These are phyloP conservation scores for Yamadazyma friedrichii DNA, from an alignment of 1,139 yeast species.

Conservation along the genomic window DNA sequence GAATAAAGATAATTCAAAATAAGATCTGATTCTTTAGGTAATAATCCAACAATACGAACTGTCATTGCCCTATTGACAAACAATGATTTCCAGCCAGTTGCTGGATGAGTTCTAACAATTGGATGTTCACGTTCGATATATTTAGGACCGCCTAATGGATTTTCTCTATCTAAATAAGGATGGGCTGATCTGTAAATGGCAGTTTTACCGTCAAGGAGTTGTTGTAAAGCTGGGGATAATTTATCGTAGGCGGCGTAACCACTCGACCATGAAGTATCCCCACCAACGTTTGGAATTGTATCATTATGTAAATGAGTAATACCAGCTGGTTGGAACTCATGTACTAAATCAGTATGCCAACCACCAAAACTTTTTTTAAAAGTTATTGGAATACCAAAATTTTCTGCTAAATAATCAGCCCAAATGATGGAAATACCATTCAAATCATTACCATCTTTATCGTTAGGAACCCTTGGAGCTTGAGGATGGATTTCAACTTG, in stretches of 20 bases:
- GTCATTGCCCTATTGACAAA: constrained; percentile 39
- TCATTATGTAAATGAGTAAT: constrained; percentile 38
- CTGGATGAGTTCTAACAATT: constrained; percentile 41
- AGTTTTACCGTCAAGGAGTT: constrained; percentile 37
- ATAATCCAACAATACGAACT: constrained; percentile 34
- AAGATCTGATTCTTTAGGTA: constrained; percentile 29
- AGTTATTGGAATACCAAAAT: constrained; percentile 20
- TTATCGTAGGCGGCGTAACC: constrained; percentile 41
- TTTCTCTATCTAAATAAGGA: constrained; percentile 30
- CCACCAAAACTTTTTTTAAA: constrained; percentile 33
- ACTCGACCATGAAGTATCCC: constrained; percentile 38
- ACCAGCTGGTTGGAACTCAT: constrained; percentile 38
- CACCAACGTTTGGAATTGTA: constrained; percentile 34
- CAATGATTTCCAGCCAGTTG: constrained; percentile 43
- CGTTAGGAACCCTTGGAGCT: constrained; percentile 31
- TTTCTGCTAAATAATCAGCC: constrained; percentile 40
- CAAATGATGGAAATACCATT: constrained; percentile 52
- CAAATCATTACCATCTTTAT: constrained; percentile 17
- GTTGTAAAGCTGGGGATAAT: constrained; percentile 34
- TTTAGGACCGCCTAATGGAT: constrained; percentile 36
- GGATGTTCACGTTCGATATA: constrained; percentile 40
- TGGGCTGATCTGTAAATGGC: constrained; percentile 37
- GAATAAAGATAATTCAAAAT: constrained; percentile 34
- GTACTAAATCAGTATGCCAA: constrained; percentile 40
- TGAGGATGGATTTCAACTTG: constrained; percentile 45